phyloP scores from a whole-genome alignment of 805 yeast species.

The Cyberlindnera subsufficiens region DNA sequence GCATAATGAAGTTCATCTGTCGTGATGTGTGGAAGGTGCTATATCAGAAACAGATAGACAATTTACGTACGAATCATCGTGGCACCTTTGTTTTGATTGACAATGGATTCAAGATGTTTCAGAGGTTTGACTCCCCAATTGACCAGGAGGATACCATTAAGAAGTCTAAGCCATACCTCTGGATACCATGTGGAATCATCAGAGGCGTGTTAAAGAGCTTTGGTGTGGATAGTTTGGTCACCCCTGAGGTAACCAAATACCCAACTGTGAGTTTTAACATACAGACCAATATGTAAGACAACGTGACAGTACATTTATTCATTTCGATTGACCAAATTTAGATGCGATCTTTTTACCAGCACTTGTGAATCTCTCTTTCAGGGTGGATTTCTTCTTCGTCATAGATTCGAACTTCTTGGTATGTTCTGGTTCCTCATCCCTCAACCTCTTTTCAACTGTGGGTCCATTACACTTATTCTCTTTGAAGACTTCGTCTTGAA shows the following conservation, averaged over 20 bases:
- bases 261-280: constrained; percentile 74
- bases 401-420: neutral
- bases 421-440: constrained; percentile 7
- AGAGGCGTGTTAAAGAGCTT: constrained; percentile 66
- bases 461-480: constrained; percentile 2
- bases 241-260: constrained; percentile 54
- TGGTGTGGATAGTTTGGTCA: constrained; percentile 61
- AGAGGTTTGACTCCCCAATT: constrained; percentile 40
- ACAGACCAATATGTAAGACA: constrained; percentile 35
- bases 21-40: constrained; percentile 84
- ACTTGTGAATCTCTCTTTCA: constrained; percentile 19
- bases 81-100: constrained; percentile 80
- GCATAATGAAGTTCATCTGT: constrained; percentile 87
- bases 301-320: neutral
- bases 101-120: constrained; percentile 49
- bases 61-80: constrained; percentile 85
- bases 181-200: constrained; percentile 73
- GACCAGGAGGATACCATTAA: constrained; percentile 39
- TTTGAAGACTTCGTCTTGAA: constrained; percentile 5
- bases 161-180: constrained; percentile 45
- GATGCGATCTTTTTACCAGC: constrained; percentile 25
- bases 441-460: constrained; percentile 9
- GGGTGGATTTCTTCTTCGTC: constrained; percentile 11
- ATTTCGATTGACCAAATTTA: constrained; percentile 14
- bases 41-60: constrained; percentile 85